Percentiles rank a stretch among this genome's conserved stretches.
phyloP scores from a whole-genome alignment of 2,329 filamentous ascomycete species.

The Emydomyces testavorans region DNA sequence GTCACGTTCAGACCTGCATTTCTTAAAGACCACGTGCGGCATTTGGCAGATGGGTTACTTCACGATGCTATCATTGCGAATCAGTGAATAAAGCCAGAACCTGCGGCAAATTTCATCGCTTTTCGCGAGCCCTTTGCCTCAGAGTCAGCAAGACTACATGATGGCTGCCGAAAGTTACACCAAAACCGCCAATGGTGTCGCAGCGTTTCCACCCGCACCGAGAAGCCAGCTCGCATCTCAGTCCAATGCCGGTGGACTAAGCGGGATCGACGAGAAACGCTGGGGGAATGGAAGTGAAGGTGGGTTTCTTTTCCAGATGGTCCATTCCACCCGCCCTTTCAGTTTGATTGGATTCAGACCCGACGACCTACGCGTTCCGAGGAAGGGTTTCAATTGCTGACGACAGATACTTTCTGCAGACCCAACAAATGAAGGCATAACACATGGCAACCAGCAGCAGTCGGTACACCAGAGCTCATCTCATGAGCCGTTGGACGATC shows the following conservation, averaged over 20 bases:
- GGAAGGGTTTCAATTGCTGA: background rate
- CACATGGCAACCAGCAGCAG: conserved; percentile 1
- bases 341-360: too few relatives aligned
- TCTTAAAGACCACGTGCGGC: conserved; percentile 1
- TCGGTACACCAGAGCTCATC: conserved; percentile 1
- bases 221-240: background rate
- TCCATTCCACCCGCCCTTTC: too few relatives aligned
- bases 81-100: background rate
- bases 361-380: background rate
- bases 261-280: background rate
- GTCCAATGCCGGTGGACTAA: background rate
- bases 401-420: background rate
- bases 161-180: conserved; percentile 5
- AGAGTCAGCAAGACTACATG: background rate
- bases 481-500: background rate
- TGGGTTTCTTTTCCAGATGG: background rate
- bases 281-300: background rate
- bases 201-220: background rate
- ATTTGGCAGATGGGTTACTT: background rate
- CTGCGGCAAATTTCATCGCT: background rate
- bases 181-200: conserved; percentile 7
- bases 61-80: conserved; percentile 2
- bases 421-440: conserved; percentile 1
- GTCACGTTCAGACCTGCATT: background rate
- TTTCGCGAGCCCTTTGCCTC: background rate